Conservation (phyloP, 768 basidiomycete species). For the Suillus ampliporus region DNA sequence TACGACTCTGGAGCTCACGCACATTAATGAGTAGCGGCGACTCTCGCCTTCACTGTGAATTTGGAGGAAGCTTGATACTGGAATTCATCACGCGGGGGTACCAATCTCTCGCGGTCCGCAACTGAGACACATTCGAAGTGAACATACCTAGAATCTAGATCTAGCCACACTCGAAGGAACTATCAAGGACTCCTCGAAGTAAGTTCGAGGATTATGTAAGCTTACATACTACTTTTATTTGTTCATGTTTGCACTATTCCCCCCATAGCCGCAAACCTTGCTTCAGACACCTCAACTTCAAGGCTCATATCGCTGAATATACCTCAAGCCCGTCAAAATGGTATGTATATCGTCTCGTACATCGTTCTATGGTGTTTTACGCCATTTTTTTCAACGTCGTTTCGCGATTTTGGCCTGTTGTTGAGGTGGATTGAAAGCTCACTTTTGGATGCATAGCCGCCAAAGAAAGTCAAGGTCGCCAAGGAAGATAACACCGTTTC, state of each 20-base stretch:
- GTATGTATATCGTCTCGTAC: constrained; percentile 33
- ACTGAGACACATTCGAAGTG: no score
- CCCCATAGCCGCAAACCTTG: constrained; percentile 9
- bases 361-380: background rate
- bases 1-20: background rate
- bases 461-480: constrained; percentile 80
- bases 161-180: no score
- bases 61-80: background rate
- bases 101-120: no score
- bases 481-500: constrained; percentile 86
- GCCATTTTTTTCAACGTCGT: background rate
- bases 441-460: constrained; percentile 71
- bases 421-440: constrained; percentile 57
- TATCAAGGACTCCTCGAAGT: no score
- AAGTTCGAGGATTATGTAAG: no score
- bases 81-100: background rate
- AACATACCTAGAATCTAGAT: no score
- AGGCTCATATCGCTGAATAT: constrained; percentile 23
- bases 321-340: constrained; percentile 42
- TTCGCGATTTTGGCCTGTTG: constrained; percentile 11
- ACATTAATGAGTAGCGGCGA: background rate
- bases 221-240: background rate
- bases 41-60: background rate
- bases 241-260: constrained; percentile 4
- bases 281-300: constrained; percentile 24